Evolutionary conservation across 2,329 filamentous ascomycete species (phyloP).

Genomic region (Septoria linicola): DNA sequence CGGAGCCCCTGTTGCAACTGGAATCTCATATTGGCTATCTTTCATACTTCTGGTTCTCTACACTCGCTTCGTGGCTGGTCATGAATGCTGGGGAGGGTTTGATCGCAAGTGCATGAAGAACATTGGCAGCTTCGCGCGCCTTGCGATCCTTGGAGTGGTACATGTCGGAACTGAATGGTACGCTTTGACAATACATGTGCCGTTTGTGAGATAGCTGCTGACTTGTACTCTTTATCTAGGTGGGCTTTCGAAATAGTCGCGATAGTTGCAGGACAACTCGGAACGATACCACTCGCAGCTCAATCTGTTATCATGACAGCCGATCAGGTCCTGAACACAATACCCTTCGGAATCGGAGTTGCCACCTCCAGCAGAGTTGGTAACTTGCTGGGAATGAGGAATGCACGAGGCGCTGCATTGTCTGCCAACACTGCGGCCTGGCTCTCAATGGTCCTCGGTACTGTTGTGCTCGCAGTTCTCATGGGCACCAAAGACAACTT

Average conservation of each 20-base stretch:
- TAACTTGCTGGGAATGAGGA: slow-evolving; percentile 71
- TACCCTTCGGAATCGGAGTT: slow-evolving; percentile 83
- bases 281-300: slow-evolving; percentile 74
- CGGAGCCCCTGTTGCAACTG: slow-evolving; percentile 77
- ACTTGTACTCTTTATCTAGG: no score
- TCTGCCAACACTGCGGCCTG: slow-evolving; percentile 74
- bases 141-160: slow-evolving; percentile 73
- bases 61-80: slow-evolving; percentile 66
- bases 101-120: slow-evolving; percentile 64
- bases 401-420: slow-evolving; percentile 64
- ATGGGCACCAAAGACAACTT: slow-evolving; percentile 71
- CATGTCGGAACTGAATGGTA: slow-evolving; percentile 82
- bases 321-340: slow-evolving; percentile 63
- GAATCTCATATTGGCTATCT: slow-evolving; percentile 81
- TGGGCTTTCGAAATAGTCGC: slow-evolving; percentile 93
- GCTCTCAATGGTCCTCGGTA: slow-evolving; percentile 68
- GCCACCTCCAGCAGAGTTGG: slow-evolving; percentile 75
- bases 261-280: slow-evolving; percentile 74
- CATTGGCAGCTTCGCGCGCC: slow-evolving; percentile 66
- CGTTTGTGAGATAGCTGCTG: no score
- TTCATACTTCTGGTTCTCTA: slow-evolving; percentile 76
- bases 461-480: slow-evolving; percentile 64
- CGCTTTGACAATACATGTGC: no score
- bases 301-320: slow-evolving; percentile 71
- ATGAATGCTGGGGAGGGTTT: slow-evolving; percentile 75